Evolutionary conservation across 352 stramenopile species (phyloP), one percentile per base, ranked within the genome.

Genomic region (Elongisporangium senticosum): DNA sequence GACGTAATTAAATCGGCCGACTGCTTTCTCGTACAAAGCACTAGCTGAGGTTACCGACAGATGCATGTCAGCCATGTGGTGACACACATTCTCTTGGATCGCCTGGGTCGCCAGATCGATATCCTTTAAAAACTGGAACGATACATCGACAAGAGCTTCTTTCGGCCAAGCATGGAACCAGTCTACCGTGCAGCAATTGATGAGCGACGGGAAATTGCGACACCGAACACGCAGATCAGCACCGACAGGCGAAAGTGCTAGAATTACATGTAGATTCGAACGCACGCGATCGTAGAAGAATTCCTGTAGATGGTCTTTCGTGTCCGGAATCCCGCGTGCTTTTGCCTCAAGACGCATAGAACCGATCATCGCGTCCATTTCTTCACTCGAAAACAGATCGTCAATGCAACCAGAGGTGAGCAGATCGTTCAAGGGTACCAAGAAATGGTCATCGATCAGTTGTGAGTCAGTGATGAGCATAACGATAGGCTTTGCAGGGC

Each of bases 21-120:
- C 84, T 17, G 71, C 72, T 21, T 83, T 82, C 7, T 86, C 81
- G 60, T 96, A 98, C 50, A 81, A 56, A 0, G 69, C 50, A 8
- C 90, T 96, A 0, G 86, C 83, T 7, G 58, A 62, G 2, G 84
- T 93, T n/a, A 98, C 91, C 0, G 78, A 93, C 17, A 86, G 61
- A 64, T 98, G 91, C 66, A 98, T 90, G 49, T 97, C 89, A 2
- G 91, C 89, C 83, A 98, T 97, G 65, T 97, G 87, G 59, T 97
- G 86, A 7, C 85, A 91, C 8, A 98, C 88, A 54, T 97, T 97
- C 49, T 97, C 90, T 23, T 94, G 80, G 20, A 97, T 80, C 8
- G 85, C 77, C 17, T 72, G 68, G 0, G 76, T 86, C 0, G 67
- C 72, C 8, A 93, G 56, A 3, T 90, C 73, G 0, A 93, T 61